Evolutionary conservation across 1,139 yeast genomes (phyloP).

Genomic region (Tardiomyces blankii): DNA sequence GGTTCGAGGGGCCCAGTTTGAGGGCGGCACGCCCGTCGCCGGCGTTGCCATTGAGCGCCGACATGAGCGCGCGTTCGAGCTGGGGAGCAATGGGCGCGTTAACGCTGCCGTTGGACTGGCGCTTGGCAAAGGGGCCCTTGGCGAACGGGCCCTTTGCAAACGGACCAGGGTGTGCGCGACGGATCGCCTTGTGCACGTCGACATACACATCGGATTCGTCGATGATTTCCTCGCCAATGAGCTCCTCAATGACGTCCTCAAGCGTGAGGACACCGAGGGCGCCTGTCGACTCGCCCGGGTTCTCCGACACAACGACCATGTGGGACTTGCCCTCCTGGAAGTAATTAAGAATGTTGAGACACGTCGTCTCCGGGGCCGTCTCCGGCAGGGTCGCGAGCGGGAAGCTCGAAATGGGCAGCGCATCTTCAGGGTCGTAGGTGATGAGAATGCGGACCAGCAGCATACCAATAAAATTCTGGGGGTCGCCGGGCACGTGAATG

Average conservation of each 20-base stretch:
- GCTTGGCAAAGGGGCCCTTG: constrained; percentile 3
- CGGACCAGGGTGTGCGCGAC: constrained; percentile 74
- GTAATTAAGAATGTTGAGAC: constrained; percentile 84
- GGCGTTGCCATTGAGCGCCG: neutral
- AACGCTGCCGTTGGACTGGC: neutral
- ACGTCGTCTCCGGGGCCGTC: constrained; percentile 83
- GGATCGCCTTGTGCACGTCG: constrained; percentile 76
- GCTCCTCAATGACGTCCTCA: constrained; percentile 94
- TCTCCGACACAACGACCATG: constrained; percentile 85
- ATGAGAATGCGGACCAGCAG: constrained; percentile 81
- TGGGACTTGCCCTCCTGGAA: constrained; percentile 98
- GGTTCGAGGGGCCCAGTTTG: constrained; percentile 38
- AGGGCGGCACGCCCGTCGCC: constrained; percentile 4
- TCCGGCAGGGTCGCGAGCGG: constrained; percentile 95
- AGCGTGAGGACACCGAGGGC: constrained; percentile 86
- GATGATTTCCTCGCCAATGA: constrained; percentile 94
- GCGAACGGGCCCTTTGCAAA: constrained; percentile 37
- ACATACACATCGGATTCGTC: constrained; percentile 95
- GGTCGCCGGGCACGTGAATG: constrained; percentile 85
- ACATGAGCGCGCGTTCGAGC: constrained; percentile 1
- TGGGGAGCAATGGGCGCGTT: constrained; percentile 2
- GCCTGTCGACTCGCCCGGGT: constrained; percentile 81
- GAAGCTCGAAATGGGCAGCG: constrained; percentile 82
- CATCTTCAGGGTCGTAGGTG: constrained; percentile 95
- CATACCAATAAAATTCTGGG: constrained; percentile 91